Evolutionary conservation across 2,329 filamentous ascomycete genomes (phyloP), one percentile per base, ranked within the genome.

Genomic region (Rhynchosporium graminicola): DNA sequence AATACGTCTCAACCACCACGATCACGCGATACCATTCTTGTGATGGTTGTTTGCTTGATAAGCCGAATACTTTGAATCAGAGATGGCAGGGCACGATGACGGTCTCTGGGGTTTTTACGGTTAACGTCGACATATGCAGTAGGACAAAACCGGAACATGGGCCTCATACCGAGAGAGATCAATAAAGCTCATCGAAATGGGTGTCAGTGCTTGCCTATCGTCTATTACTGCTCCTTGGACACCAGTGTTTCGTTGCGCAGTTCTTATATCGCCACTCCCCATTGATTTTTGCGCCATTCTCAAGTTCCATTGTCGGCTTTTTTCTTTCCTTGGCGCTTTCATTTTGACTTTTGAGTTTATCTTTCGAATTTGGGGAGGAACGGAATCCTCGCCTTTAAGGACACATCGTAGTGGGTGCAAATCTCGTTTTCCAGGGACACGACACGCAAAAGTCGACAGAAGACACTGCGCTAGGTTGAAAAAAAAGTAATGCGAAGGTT

Each of bases 401-500:
- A 6, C 13, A 6, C 1, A 43, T 43, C 12, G 12, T 3, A n/a
- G 20, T 43, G 42, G 13, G 20, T 43, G 15, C 42, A 43, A 43
- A 15, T 9, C 26, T 20, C 43, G 20, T 26, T 28, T 46, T 26
- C n/a, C 3, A 46, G 43, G 43, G n/a, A 20, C 1, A 20, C n/a
- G 43, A n/a, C 15, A n/a, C n/a, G 20, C 20, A 42, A 36, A 1
- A 20, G 15, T 7, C 7, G 3, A 52, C 13, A 38, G 15, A 4
- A n/a, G 13, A 20, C 50, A 38, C 4, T 52, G 8, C 31, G 38
- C 31, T 26, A 43, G 4, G 15, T 7, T 42, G 6, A 33, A 38
- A 26, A 20, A 57, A 57, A 57, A 57, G 54, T 8, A 57, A 57
- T 36, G 54, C 54, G 33, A 31, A 33, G 54, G 9, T 36, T 46